A percentile compares a stretch with the other conserved stretches of the same genome.
Conservation (phyloP, 768 basidiomycete genomes). For the Crassisporium funariophilum region DNA sequence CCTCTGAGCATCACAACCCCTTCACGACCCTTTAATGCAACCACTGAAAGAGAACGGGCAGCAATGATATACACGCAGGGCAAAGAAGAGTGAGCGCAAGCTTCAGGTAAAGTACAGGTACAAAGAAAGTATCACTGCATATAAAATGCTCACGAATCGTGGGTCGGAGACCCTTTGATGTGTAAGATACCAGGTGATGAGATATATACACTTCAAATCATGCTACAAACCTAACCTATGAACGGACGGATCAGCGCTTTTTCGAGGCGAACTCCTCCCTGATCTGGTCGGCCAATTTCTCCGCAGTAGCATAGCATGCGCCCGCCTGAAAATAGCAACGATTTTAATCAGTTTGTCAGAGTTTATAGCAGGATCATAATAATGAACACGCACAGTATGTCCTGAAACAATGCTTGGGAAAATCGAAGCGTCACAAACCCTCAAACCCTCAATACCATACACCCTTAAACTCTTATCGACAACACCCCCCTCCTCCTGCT, state of each 20-base stretch:
- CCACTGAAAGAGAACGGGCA: no score
- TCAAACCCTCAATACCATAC: conserved; percentile 42
- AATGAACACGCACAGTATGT: not conserved
- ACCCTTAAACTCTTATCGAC: conserved; percentile 40
- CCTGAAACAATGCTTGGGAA: conserved; percentile 46
- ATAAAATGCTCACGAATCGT: not conserved
- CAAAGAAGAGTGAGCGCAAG: no score
- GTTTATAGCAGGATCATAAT: not conserved
- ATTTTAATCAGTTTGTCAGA: not conserved
- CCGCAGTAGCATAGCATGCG: conserved; percentile 32
- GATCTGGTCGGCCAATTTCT: conserved; percentile 34
- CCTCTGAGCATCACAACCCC: no score
- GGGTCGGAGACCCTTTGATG: no score
- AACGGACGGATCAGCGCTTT: no score
- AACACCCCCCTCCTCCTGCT: conserved; percentile 39
- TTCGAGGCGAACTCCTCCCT: conserved; percentile 24
- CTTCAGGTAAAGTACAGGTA: conserved; percentile 6
- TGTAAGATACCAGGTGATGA: no score
- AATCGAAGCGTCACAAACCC: conserved; percentile 51
- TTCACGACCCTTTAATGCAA: no score
- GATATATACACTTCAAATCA: not conserved
- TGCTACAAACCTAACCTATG: no score
- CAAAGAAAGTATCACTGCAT: conserved; percentile 16
- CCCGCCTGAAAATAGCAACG: conserved; percentile 22
- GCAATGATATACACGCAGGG: no score